Conservation (phyloP, 1,284 basidiomycete species). For the Microbotryum scabiosae region DNA sequence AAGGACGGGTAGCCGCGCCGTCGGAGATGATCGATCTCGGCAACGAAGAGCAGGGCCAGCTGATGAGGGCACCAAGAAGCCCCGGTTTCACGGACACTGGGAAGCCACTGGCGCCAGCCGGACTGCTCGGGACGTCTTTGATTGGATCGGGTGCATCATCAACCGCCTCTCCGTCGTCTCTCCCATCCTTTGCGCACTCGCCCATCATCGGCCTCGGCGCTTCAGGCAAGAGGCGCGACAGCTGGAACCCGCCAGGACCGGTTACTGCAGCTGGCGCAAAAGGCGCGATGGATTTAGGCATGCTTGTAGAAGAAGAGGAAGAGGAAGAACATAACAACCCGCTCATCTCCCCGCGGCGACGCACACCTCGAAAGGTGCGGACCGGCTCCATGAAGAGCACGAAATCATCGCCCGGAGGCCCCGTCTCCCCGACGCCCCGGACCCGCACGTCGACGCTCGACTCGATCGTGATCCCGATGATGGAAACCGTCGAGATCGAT, state of each 20-base stretch:
- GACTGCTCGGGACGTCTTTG: too few species aligned
- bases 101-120: too few species aligned
- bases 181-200: conserved; percentile 1
- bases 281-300: conserved; percentile 27
- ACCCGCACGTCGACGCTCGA: conserved; percentile 1
- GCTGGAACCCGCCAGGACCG: conserved; percentile 18
- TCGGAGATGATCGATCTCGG: conserved; percentile 28
- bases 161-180: background rate
- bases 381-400: conserved; percentile 3
- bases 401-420: too few species aligned
- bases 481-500: background rate
- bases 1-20: conserved; percentile 26
- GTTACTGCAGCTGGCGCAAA: conserved; percentile 13
- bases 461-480: background rate
- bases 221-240: conserved; percentile 11
- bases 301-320: conserved; percentile 29
- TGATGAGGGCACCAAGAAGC: conserved; percentile 17
- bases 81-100: conserved; percentile 3
- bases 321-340: conserved; percentile 23
- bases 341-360: conserved; percentile 5
- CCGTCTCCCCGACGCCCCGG: too few species aligned
- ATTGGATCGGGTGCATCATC: too few species aligned
- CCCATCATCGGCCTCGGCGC: conserved; percentile 30
- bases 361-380: conserved; percentile 13
- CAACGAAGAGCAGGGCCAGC: conserved; percentile 15